Evolutionary conservation across 179 eudicot genomes (phyloP), one percentile per base, ranked within the genome.

Genomic region (Drosera spatulata): DNA sequence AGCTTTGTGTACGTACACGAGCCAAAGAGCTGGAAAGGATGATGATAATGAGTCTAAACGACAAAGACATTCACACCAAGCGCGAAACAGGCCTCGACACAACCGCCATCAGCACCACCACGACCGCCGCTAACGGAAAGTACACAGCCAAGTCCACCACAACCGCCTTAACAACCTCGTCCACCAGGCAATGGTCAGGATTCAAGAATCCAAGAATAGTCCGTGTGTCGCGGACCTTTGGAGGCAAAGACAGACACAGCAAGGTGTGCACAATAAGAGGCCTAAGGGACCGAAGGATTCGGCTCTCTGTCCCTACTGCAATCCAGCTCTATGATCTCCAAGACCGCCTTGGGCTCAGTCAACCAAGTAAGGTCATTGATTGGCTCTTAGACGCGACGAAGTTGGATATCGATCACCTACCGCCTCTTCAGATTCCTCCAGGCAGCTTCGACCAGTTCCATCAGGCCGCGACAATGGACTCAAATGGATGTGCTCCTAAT

Each of bases 161-260:
- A 10, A 61, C 75, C 33, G 33, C 33, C 33, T 0, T 1, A 22
- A 22, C 33, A 22, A 22, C 33, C 51, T 80, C 85, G 62, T 22
- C 33, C 33, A 78, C 43, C 87, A 75, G 71, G 86, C 53, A 15
- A 71, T 64, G 67, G 67, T 22, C 33, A 22, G 33, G 33, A 22
- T 22, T 22, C 33, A 22, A 22, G 33, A 22, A 22, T 22, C 33
- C 96, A 0, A 68, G 98, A 51, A 82, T 91, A 8, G 98, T 91
- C 0, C 82, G 93, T 0, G 98, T 88, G 0, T 85, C 91, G 0
- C 76, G 89, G 2, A 84, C 89, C 6, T 88, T 84, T 41, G 98
- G 98, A 37, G 95, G 98, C 0, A 91, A 91, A 59, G 98, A 91
- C 63, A 64, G 98, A 39, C 98, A 91, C 62, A 91, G 98, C 81